A percentile compares a stretch with the other conserved stretches of the same genome.
Evolutionary conservation across 2,329 filamentous ascomycete genomes (phyloP).

Genomic region (Chaetomium sp.): DNA sequence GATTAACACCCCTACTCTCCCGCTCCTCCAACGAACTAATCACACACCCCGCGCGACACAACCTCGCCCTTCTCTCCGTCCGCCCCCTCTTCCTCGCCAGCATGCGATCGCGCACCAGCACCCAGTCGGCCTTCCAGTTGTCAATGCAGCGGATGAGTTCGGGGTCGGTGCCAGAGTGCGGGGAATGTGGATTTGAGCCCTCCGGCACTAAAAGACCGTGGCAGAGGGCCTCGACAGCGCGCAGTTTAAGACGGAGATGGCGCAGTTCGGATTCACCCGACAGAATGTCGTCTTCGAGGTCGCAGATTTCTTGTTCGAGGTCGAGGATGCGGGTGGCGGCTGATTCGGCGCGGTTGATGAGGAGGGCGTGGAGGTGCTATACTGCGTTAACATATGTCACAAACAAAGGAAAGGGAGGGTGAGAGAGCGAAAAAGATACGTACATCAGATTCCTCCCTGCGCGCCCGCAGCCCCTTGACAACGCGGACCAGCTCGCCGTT

Average conservation of each 20-base stretch:
- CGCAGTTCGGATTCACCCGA: conserved; percentile 55
- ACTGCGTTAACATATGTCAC: conserved; percentile 4
- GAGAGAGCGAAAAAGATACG: conserved; percentile 13
- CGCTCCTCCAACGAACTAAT: not conserved
- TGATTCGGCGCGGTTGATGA: conserved; percentile 51
- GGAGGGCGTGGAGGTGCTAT: conserved; percentile 54
- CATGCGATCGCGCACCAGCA: conserved; percentile 24
- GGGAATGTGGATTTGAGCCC: too few relatives aligned
- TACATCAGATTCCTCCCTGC: conserved; percentile 55
- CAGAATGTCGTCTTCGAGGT: conserved; percentile 53
- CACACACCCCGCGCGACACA: conserved; percentile 11
- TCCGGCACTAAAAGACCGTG: conserved; percentile 31
- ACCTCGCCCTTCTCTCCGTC: conserved; percentile 1
- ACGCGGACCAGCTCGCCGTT: conserved; percentile 45
- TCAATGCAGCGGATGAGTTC: conserved; percentile 54
- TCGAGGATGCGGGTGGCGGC: conserved; percentile 53
- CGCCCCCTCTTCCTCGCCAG: conserved; percentile 17
- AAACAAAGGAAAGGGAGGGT: not conserved
- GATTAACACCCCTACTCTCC: not conserved
- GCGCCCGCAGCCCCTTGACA: conserved; percentile 44
- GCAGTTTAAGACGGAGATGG: conserved; percentile 55
- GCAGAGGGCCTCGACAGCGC: conserved; percentile 55
- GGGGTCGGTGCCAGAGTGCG: conserved; percentile 44
- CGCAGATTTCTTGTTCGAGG: conserved; percentile 51
- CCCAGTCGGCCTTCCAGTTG: conserved; percentile 57